These are phyloP conservation scores for Verticillium tricorpus DNA, from an alignment of 2,329 filamentous ascomycete species.

Conservation along the genomic window DNA sequence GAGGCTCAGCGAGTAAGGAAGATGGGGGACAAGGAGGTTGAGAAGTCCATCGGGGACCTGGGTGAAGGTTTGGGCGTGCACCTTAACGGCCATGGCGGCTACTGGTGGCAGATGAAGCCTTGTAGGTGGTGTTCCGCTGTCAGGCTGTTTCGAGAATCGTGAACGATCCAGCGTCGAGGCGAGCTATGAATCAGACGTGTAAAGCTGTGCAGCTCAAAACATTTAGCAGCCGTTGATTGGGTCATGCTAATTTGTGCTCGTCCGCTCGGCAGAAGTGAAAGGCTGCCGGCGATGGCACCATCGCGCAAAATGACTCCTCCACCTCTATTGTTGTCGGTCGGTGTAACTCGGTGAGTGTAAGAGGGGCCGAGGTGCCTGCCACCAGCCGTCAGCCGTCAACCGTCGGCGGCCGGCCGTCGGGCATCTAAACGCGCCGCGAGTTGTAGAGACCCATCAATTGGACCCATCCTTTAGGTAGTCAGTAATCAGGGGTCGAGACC, in stretches of 20 bases:
- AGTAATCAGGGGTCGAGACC: too few relatives aligned
- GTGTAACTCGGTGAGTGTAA: neutral
- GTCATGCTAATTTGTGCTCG: neutral
- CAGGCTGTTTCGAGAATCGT: too few relatives aligned
- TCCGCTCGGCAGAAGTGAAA: too few relatives aligned
- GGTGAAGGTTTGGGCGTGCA: constrained; percentile 15
- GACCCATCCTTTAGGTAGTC: too few relatives aligned
- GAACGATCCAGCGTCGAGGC: too few relatives aligned
- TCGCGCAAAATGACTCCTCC: neutral
- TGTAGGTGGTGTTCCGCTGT: neutral
- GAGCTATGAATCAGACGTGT: too few relatives aligned
- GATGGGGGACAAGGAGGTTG: constrained; percentile 40
- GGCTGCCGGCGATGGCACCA: neutral
- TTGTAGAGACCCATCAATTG: too few relatives aligned
- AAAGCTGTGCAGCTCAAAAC: too few relatives aligned
- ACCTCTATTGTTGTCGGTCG: neutral
- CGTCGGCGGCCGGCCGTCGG: too few relatives aligned
- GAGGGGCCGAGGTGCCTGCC: too few relatives aligned
- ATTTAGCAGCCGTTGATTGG: neutral
- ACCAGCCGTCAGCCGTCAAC: too few relatives aligned
- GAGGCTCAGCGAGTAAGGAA: constrained; percentile 57
- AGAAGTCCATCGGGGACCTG: constrained; percentile 32
- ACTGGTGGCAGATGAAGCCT: neutral
- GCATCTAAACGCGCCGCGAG: too few relatives aligned
- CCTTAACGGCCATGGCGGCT: neutral